Evolutionary conservation across 2,329 filamentous ascomycete species (phyloP).

Genomic region (Neospermospora avenae): DNA sequence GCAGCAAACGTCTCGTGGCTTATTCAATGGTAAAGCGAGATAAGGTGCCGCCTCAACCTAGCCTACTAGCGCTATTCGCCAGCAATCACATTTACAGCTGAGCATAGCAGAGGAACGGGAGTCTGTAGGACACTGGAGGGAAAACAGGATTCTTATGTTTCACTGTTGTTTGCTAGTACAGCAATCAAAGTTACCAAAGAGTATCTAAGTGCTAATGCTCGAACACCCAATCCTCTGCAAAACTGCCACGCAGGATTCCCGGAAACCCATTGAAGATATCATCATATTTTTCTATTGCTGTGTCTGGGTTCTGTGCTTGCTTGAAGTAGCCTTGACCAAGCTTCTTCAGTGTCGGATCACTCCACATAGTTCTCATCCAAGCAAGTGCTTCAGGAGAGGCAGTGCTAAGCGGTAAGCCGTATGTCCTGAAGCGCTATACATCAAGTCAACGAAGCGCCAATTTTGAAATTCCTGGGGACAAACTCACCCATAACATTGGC

Average conservation of each 20-base stretch:
- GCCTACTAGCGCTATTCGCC: no score
- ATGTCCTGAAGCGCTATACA: constrained; percentile 31
- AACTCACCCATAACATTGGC: constrained; percentile 34
- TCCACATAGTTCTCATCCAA: constrained; percentile 36
- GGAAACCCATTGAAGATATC: constrained; percentile 26
- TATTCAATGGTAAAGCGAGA: no score
- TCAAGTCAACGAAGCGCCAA: background rate
- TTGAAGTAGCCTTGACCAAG: constrained; percentile 29
- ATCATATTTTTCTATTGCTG: constrained; percentile 27
- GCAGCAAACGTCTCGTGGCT: no score
- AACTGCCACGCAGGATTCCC: constrained; percentile 24
- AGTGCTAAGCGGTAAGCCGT: constrained; percentile 29
- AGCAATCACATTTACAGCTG: no score
- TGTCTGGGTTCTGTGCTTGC: constrained; percentile 28
- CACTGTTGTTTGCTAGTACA: no score
- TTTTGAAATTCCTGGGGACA: background rate
- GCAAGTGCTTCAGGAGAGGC: constrained; percentile 27
- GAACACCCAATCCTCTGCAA: constrained; percentile 14
- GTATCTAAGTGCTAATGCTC: background rate
- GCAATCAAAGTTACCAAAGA: background rate
- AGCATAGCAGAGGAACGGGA: no score
- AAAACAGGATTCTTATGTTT: no score
- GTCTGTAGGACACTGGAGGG: no score
- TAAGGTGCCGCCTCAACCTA: no score
- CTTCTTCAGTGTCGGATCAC: constrained; percentile 25